Evolutionary conservation across 805 yeast genomes (phyloP).

Genomic region (Tetrapisispora fleetii): DNA sequence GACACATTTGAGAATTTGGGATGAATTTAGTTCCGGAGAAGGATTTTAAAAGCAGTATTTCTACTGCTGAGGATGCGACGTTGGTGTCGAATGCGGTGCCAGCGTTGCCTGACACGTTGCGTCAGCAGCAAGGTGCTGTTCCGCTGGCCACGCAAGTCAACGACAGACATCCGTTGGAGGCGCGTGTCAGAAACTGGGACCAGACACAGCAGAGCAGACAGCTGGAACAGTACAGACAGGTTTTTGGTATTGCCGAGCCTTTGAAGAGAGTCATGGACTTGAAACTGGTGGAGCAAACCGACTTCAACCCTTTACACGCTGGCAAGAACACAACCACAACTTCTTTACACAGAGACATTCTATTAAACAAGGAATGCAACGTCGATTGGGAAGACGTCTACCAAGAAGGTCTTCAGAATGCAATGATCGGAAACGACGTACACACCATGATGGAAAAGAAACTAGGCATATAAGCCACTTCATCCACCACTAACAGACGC

Average conservation of each 20-base stretch:
- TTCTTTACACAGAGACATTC: conserved; percentile 62
- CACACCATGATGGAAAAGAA: conserved; percentile 66
- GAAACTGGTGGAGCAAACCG: conserved; percentile 57
- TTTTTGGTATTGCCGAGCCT: conserved; percentile 91
- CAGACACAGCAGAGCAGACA: conserved; percentile 56
- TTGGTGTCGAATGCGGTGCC: conserved; percentile 54
- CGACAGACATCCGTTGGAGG: conserved; percentile 79
- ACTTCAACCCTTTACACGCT: conserved; percentile 54
- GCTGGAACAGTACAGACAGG: conserved; percentile 68
- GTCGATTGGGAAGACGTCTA: conserved; percentile 95
- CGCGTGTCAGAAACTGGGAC: conserved; percentile 73
- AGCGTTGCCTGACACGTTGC: conserved; percentile 57
- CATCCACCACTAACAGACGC: background rate
- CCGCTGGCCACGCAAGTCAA: conserved; percentile 49
- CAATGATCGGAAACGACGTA: conserved; percentile 39
- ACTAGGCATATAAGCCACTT: conserved; percentile 37
- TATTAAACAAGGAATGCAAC: conserved; percentile 63
- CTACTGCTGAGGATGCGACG: conserved; percentile 42
- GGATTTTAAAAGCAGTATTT: conserved; percentile 37
- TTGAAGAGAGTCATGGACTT: conserved; percentile 86
- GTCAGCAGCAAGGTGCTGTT: conserved; percentile 52
- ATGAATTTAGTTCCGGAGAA: conserved; percentile 49
- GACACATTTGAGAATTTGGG: background rate
- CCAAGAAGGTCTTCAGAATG: conserved; percentile 34
- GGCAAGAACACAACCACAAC: conserved; percentile 23